These are phyloP conservation scores for Macrolepiota dolichaula DNA, from an alignment of 768 basidiomycete species.

Conservation along the genomic window DNA sequence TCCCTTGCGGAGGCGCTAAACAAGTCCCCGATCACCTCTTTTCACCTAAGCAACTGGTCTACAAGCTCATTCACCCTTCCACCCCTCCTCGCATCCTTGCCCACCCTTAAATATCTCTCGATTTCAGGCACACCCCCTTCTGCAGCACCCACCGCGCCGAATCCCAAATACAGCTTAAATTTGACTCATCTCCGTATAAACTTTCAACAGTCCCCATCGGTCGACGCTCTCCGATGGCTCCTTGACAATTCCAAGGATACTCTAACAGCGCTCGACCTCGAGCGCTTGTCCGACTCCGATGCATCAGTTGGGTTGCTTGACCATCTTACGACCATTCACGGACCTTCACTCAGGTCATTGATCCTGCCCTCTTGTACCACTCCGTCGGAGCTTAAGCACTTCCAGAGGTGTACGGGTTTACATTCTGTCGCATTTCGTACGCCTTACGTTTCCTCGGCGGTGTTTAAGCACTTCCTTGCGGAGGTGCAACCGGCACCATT, in stretches of 20 bases:
- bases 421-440: conserved; percentile 10
- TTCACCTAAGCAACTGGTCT: conserved; percentile 73
- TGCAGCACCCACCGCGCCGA: conserved; percentile 37
- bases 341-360: conserved; percentile 47
- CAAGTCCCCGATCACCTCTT: conserved; percentile 49
- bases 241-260: conserved; percentile 51
- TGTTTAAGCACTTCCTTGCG: conserved; percentile 4
- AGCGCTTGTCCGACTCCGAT: conserved; percentile 53
- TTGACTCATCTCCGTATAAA: conserved; percentile 50
- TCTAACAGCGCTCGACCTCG: conserved; percentile 54
- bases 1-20: conserved; percentile 35
- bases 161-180: conserved; percentile 36
- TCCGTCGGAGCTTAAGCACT: conserved; percentile 16
- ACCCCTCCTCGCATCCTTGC: conserved; percentile 65
- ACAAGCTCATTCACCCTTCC: conserved; percentile 52
- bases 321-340: conserved; percentile 48
- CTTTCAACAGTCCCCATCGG: conserved; percentile 58
- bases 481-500: conserved; percentile 35
- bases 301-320: conserved; percentile 37
- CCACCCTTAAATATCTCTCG: conserved; percentile 51
- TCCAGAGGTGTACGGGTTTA: conserved; percentile 9
- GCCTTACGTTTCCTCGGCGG: conserved; percentile 7
- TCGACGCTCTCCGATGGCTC: conserved; percentile 69
- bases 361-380: conserved; percentile 53
- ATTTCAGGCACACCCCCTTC: conserved; percentile 55